Evolutionary conservation across 345 rosid species (phyloP), one percentile per base, ranked within the genome.

Genomic region (Raphanus sativus): DNA sequence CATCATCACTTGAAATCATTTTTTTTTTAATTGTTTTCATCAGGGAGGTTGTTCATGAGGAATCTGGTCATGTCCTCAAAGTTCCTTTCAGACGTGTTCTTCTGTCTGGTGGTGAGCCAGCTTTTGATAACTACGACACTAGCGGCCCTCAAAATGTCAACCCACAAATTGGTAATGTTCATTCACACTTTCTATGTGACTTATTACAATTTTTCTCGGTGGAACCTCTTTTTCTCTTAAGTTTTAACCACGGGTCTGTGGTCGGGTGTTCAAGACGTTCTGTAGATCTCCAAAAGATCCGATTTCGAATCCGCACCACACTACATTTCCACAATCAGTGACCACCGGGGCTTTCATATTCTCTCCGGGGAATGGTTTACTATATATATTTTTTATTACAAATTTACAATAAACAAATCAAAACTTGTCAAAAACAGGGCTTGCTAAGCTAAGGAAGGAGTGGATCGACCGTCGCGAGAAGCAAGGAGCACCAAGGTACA

Each of bases 71-170:
- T 84, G 83, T 85, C 2, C 94, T 95, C 71, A 89, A 90, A 84
- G 94, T 96, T 81, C 98, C 99, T 6, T 93, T 96, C 64, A 83
- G 99, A 56, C 84, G 93, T 74, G 87, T 96, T 29, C 93, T 87
- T 78, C 82, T 96, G 82, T 82, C 90, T 69, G 99, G 99, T 65
- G 91, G 84, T 83, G 98, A 90, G 71, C 92, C 97, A 6, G 71
- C 79, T 67, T 96, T 96, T 61, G 97, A 93, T 83, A 88, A 72
- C 26, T 96, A 96, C 75, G 98, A 96, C 80, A 96, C 99, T 63
- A 93, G 98, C 72, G 99, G 99, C 72, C 98, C 98, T 65, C 98
- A 91, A 52, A 84, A 91, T 79, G 85, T 91, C 62, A 77, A 84
- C 80, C 93, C 99, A 26, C 89, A 68, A n/a, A 48, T 25, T 61